A percentile compares a stretch with the other conserved stretches of the same genome.
Conservation (phyloP, 129 eudicot genomes). For the Cynara cardunculus region DNA sequence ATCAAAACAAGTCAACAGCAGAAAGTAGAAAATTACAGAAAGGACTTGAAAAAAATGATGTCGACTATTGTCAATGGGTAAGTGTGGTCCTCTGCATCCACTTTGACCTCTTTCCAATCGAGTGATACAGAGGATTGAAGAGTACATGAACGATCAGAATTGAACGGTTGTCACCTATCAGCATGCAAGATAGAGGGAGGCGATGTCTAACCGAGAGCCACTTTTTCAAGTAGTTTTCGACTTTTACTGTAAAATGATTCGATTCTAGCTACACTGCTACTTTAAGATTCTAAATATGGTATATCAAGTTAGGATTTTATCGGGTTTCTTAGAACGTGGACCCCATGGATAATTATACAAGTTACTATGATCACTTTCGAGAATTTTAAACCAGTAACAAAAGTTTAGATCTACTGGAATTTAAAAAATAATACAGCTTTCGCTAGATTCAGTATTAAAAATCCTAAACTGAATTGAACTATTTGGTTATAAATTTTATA, state of each 20-base stretch:
- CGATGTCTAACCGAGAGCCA: background rate
- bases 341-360: background rate
- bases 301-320: background rate
- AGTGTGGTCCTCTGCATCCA: background rate
- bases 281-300: background rate
- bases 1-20: background rate
- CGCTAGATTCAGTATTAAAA: background rate
- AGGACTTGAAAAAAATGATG: background rate
- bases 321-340: background rate
- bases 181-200: constrained; percentile 7
- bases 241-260: background rate
- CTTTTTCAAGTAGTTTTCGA: background rate
- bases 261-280: background rate
- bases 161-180: background rate
- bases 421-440: too few relatives aligned
- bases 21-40: background rate
- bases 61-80: background rate
- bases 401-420: background rate
- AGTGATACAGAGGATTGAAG: background rate
- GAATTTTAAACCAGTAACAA: background rate
- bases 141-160: background rate
- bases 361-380: background rate
- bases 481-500: too few relatives aligned
- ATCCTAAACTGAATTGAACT: background rate
- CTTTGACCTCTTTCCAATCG: constrained; percentile 18